These are phyloP conservation scores for Passiflora organensis DNA, from an alignment of 345 rosid genomes.

Conservation along the genomic window DNA sequence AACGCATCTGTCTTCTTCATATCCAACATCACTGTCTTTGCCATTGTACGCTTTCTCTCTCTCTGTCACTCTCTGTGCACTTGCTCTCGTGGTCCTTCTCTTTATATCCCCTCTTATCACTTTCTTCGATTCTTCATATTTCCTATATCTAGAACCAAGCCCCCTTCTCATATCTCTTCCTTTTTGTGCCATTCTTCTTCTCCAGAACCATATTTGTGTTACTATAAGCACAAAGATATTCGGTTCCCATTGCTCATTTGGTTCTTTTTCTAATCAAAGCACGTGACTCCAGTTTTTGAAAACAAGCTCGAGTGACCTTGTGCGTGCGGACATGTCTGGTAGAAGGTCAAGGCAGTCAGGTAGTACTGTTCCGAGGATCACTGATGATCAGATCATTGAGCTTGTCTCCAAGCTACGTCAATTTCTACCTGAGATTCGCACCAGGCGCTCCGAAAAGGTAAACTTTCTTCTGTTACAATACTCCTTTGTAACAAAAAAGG, in stretches of 20 bases:
- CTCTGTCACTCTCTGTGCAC: slow-evolving; percentile 19
- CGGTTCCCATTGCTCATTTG: slow-evolving; percentile 2
- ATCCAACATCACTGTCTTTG: slow-evolving; percentile 66
- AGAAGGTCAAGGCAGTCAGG: slow-evolving; percentile 84
- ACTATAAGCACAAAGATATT: not conserved
- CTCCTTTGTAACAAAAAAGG: too few species aligned
- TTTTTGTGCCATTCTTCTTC: not conserved
- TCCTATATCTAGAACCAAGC: slow-evolving; percentile 5
- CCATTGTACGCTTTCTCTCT: slow-evolving; percentile 34
- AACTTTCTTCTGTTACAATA: too few species aligned
- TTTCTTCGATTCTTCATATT: slow-evolving; percentile 40
- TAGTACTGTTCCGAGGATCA: slow-evolving; percentile 54
- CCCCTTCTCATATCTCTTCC: slow-evolving; percentile 8
- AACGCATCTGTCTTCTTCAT: slow-evolving; percentile 70
- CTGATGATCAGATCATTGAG: slow-evolving; percentile 84
- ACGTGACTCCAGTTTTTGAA: too few species aligned
- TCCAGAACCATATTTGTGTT: too few species aligned
- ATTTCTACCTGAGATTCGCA: slow-evolving; percentile 83
- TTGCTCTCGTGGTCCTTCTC: slow-evolving; percentile 59
- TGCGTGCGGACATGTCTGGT: slow-evolving; percentile 52
- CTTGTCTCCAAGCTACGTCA: slow-evolving; percentile 82
- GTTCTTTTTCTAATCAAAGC: not conserved
- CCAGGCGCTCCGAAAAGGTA: slow-evolving; percentile 82
- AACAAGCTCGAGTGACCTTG: too few species aligned
- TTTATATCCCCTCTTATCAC: slow-evolving; percentile 51